Evolutionary conservation across 495 filamentous ascomycete genomes (phyloP).

Genomic region (Darksidea phi): DNA sequence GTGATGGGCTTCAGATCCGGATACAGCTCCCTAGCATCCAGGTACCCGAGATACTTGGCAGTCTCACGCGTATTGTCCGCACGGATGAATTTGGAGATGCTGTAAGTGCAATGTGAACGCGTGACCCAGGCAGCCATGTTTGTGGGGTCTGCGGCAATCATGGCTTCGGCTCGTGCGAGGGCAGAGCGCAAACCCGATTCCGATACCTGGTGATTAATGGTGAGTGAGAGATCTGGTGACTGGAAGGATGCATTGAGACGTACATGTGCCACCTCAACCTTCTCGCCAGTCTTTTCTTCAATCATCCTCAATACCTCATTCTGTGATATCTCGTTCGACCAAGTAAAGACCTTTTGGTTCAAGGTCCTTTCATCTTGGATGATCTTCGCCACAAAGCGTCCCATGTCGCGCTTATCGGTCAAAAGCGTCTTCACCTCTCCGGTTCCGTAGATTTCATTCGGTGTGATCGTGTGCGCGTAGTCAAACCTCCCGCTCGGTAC

Average conservation of each 20-base stretch:
- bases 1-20: constrained; percentile 42
- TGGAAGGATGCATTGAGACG: constrained; percentile 31
- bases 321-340: constrained; percentile 52
- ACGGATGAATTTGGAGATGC: constrained; percentile 50
- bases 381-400: constrained; percentile 56
- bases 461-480: constrained; percentile 18
- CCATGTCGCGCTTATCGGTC: constrained; percentile 57
- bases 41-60: constrained; percentile 59
- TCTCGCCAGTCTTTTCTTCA: constrained; percentile 56
- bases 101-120: constrained; percentile 2
- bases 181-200: neutral
- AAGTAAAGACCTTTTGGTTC: constrained; percentile 58
- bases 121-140: neutral
- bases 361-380: constrained; percentile 56
- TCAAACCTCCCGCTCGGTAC: constrained; percentile 56
- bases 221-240: neutral
- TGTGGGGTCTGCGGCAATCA: neutral
- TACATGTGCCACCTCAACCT: constrained; percentile 53
- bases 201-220: neutral
- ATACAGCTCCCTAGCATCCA: constrained; percentile 57
- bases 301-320: constrained; percentile 53
- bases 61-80: constrained; percentile 58
- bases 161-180: neutral
- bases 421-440: constrained; percentile 52
- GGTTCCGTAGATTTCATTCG: constrained; percentile 53